Percentiles rank a stretch among this genome's conserved stretches.
Evolutionary conservation across 495 filamentous ascomycete genomes (phyloP).

Genomic region (Parathielavia appendiculata): DNA sequence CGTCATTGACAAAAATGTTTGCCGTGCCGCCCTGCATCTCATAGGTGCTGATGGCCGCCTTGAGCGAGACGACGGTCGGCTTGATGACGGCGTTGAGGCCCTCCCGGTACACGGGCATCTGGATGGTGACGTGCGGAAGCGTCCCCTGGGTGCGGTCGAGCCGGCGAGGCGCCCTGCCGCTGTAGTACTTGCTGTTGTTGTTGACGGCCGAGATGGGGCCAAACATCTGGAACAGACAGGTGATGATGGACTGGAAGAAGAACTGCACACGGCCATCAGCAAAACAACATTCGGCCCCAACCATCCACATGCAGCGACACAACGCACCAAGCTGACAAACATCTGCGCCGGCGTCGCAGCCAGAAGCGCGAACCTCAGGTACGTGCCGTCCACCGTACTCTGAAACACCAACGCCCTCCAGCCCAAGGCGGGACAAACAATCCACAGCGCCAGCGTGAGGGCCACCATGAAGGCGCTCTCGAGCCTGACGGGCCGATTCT

Average conservation of each 20-base stretch:
- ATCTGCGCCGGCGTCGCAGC: conserved; percentile 54
- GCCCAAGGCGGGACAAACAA: conserved; percentile 52
- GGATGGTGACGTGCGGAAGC: conserved; percentile 65
- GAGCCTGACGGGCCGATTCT: conserved; percentile 61
- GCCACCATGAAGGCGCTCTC: conserved; percentile 60
- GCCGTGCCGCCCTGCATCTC: conserved; percentile 75
- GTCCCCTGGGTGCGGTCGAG: conserved; percentile 55
- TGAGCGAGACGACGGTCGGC: conserved; percentile 64
- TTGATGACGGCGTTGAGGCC: conserved; percentile 59
- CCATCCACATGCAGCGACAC: conserved; percentile 64
- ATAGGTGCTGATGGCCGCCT: conserved; percentile 70
- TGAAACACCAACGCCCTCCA: conserved; percentile 57
- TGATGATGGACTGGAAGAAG: conserved; percentile 76
- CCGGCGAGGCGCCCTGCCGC: conserved; percentile 50
- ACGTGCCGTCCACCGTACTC: conserved; percentile 57
- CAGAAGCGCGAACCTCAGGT: conserved; percentile 58
- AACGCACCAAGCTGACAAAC: conserved; percentile 56
- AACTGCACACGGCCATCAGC: conserved; percentile 63
- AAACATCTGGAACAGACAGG: conserved; percentile 66
- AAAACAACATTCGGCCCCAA: conserved; percentile 61
- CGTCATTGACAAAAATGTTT: conserved; percentile 78
- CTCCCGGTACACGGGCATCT: conserved; percentile 73
- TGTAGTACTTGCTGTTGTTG: conserved; percentile 69
- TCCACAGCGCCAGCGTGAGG: conserved; percentile 51
- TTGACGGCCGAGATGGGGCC: conserved; percentile 66